phyloP scores from a whole-genome alignment of 768 basidiomycete genomes.

The Peribolospora baueri region DNA sequence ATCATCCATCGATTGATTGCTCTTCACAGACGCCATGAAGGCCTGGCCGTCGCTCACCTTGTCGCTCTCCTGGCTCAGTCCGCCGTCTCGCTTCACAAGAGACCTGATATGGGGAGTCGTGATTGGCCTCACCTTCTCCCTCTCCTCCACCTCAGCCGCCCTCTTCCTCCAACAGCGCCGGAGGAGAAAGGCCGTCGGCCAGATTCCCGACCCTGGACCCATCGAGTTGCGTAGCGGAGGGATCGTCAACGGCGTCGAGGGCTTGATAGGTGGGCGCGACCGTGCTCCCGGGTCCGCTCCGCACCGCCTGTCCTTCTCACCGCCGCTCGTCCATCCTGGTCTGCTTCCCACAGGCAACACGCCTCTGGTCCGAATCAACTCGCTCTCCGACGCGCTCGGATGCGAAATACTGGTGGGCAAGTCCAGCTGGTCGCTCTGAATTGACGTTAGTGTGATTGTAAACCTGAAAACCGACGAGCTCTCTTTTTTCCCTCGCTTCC shows the following conservation, averaged over 20 bases:
- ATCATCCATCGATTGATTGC: no score
- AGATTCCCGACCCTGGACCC: constrained; percentile 14
- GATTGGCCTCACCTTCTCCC: constrained; percentile 49
- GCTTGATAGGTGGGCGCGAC: constrained; percentile 42
- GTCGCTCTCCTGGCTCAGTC: no score
- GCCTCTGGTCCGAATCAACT: constrained; percentile 71
- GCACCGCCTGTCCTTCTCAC: background rate
- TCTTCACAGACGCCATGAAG: no score
- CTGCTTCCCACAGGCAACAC: constrained; percentile 46
- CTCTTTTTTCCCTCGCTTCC: background rate
- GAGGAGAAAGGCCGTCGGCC: constrained; percentile 16
- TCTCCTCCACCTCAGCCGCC: constrained; percentile 42
- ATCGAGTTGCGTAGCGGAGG: constrained; percentile 36
- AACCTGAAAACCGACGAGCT: no score
- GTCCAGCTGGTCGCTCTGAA: no score
- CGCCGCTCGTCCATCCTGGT: background rate
- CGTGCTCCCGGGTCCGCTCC: background rate
- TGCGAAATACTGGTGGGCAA: constrained; percentile 52
- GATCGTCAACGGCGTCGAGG: constrained; percentile 51
- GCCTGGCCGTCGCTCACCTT: no score
- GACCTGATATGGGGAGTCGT: constrained; percentile 20
- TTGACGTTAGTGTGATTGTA: background rate
- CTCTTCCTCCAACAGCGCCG: constrained; percentile 30
- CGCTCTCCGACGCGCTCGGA: constrained; percentile 66
- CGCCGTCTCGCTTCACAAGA: no score